Conservation (phyloP, 345 rosid species). For the Dipteronia sinensis region DNA sequence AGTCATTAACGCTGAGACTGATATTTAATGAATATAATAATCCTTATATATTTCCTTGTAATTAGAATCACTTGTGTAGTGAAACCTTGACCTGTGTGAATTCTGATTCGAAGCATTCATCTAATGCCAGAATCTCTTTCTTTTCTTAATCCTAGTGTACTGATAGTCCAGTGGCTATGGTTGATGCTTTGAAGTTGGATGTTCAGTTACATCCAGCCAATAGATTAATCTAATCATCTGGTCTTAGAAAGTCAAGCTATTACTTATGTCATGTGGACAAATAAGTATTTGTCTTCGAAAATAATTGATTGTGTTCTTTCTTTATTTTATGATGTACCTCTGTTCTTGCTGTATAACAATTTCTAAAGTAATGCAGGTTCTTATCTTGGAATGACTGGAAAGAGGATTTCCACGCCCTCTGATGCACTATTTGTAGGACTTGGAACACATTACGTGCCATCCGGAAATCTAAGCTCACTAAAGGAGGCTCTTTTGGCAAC, state of each 20-base stretch:
- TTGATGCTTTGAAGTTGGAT: background rate
- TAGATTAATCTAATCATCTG: background rate
- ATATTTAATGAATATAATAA: background rate
- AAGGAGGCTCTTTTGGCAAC: conserved; percentile 70
- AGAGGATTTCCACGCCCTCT: conserved; percentile 80
- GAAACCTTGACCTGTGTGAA: no score
- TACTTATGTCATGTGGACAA: background rate
- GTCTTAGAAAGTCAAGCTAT: background rate
- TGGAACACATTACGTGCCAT: conserved; percentile 86
- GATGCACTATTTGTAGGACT: conserved; percentile 82
- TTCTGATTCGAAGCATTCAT: no score
- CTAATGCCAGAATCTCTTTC: background rate
- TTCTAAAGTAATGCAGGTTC: conserved; percentile 58
- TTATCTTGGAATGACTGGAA: conserved; percentile 93
- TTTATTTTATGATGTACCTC: background rate
- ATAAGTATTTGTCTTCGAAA: background rate
- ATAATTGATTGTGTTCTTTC: background rate
- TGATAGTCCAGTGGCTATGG: background rate
- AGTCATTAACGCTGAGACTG: background rate
- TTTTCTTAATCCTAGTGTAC: background rate
- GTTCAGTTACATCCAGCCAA: background rate
- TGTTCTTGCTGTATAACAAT: background rate
- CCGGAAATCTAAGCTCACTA: conserved; percentile 58
- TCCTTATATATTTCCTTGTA: background rate
- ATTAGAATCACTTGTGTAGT: background rate